phyloP scores from a whole-genome alignment of 371 early-diverging fungal genomes.

The Saksenaea vasiformis region DNA sequence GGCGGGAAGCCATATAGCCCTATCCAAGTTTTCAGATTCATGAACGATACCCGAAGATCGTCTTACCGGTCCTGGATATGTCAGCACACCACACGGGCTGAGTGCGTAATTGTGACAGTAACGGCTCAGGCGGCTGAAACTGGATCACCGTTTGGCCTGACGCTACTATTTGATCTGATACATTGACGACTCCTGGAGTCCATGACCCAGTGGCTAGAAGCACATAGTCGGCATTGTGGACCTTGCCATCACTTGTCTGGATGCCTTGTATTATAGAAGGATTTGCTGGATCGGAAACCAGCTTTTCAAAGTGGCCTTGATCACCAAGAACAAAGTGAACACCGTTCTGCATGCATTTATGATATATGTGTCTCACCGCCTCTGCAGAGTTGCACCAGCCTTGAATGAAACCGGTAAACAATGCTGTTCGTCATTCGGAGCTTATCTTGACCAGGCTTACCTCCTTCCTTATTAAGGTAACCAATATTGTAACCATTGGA shows the following conservation, averaged over 20 bases:
- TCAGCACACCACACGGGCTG: conserved; percentile 57
- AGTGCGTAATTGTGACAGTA: conserved; percentile 4
- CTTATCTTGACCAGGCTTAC: conserved; percentile 7
- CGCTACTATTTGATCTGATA: conserved; percentile 39
- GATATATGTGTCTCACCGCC: conserved; percentile 33
- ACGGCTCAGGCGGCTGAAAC: conserved; percentile 29
- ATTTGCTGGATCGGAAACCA: conserved; percentile 15
- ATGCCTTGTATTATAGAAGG: conserved; percentile 36
- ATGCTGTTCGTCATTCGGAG: not conserved
- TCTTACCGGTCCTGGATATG: conserved; percentile 42
- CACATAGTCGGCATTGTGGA: conserved; percentile 38
- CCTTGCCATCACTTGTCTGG: conserved; percentile 39
- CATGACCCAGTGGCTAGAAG: conserved; percentile 58
- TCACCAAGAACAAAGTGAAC: conserved; percentile 42
- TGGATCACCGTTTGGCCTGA: conserved; percentile 59
- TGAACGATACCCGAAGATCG: not conserved
- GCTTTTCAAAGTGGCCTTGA: conserved; percentile 29
- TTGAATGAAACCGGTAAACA: not conserved
- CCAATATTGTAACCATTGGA: conserved; percentile 29
- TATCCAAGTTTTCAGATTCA: not conserved
- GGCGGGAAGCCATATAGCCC: conserved; percentile 58
- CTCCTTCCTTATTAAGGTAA: conserved; percentile 38
- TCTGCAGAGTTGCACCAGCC: conserved; percentile 44
- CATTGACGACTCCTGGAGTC: conserved; percentile 50
- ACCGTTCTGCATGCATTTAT: conserved; percentile 33